Base-by-base conservation (phyloP, 2,329 filamentous ascomycete genomes). In the Fusarium temperatum region DNA sequence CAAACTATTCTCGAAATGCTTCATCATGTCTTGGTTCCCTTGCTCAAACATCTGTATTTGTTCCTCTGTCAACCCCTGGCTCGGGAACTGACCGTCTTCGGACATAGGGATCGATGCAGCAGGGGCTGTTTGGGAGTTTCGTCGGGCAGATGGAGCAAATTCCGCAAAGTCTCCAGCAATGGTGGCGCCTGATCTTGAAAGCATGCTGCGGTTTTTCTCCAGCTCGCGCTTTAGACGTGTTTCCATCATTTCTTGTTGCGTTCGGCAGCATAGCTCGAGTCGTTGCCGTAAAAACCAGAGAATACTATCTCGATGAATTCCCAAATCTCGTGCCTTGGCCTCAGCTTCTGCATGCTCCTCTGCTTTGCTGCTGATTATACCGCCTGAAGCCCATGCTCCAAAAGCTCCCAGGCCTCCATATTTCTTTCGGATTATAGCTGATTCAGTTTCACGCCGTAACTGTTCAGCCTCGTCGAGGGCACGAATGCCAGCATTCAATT, bases 201-300 rank as follows among this genome's bases (percentile, higher is more conserved):
- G 85, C 67, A 96, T 89, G 79, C 94, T 97, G 83, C 94, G 94
- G 79, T 92, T 95, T 89, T 93, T 96, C 84, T 98, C 95, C 82
- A 96, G 88, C 81, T 97, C 94, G 62, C 96, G 87, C 79, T 91
- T 91, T 75, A 98, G 86, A 77, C 96, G 86, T 78, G 94, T 93
- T 84, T 98, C 95, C 88, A 98, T 98, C 94, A 98, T 98, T 57
- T 89, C 89, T 77, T 94, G 91, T 85, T 98, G 96, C 72, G 92
- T 90, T 77, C 90, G 88, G 47, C 93, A 92, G 64, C 92, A 95
- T 74, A 90, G 87, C 83, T 96, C 93, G 72, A 98, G 83, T 78
- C 90, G 88, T 79, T 92, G 88, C 72, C 93, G 88, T 78, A 99
- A 81, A 76, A 92, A 95, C 91, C 93, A 96, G 17, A 98, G 84